Base-by-base conservation (phyloP, 164 flowering plant genomes). In the Kalanchoe fedtschenkoi region DNA sequence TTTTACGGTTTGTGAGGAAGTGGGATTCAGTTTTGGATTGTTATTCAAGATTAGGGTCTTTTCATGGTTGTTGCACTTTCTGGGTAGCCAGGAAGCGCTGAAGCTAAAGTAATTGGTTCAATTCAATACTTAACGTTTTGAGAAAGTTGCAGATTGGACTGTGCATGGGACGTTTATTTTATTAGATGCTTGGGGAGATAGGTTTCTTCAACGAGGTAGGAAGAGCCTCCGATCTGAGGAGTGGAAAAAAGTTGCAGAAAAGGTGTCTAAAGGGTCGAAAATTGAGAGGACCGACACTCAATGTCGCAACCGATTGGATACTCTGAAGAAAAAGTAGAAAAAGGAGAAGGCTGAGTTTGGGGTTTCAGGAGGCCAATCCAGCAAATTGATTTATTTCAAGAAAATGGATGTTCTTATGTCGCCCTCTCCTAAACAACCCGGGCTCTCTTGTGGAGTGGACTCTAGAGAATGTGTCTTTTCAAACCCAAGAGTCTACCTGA, bases 141-240 rank as follows among this genome's bases (percentile, higher is more conserved):
- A n/a, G n/a, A n/a, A n/a, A n/a, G n/a, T n/a, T 42, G 46, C 30
- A 26, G 84, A 76, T 15, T 93, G 97, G 98, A 78, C 75, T 2
- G 97, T 90, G 69, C 77, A 78, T 14, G 82, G 73, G 39, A 80
- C 80, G 0, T 81, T 75, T 10, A 78, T 75, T 41, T 68, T 93
- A 68, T 37, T 93, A 10, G 90, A 88, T 47, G 83, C 79, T 3
- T 93, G 98, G 98, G 96, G 98, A 0, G 86, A 88, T 34, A 76
- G 84, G 76, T 92, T 82, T 66, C 61, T 88, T 71, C 81, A 86
- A 69, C 67, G 76, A n/a, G 98, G 98, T 22, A 72, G 97, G 73
- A 86, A 77, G 69, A 93, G 95, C 47, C 71, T 93, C 64, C 75
- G 98, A 60, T 73, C 81, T 0, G 96, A 90, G 9, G 98, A 90